Evolutionary conservation across 176 grass and related monocot species (phyloP), one percentile per base, ranked within the genome.

Genomic region (Elaeis guineensis): DNA sequence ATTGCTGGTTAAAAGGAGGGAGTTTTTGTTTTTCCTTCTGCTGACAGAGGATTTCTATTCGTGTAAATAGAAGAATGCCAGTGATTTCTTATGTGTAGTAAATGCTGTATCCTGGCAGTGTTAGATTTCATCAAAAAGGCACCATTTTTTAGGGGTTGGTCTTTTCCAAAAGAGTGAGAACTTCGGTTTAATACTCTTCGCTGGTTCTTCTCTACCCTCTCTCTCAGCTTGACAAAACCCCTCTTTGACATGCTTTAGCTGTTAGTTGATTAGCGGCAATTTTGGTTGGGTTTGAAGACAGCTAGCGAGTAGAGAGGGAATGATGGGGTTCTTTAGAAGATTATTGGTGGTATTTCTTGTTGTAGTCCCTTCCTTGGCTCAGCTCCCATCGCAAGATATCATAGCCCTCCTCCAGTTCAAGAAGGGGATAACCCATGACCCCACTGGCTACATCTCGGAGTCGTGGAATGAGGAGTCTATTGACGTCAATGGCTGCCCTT

Each of bases 401-500:
- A 83, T 98, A 0, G 93, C 84, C 2, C 88, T 98, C 3, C 93
- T 98, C 1, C 84, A 79, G 0, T 98, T 98, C 81, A 98, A 98
- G 89, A 98, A 98, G 74, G 82, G 93, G 22, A 89, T 98, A 72
- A 81, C 84, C 0, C 88, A 80, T 25, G 93, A 98, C 68, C 93
- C 93, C 0, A 57, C 78, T 0, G 84, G 93, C 7, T 98, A 83
- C 78, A 65, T 98, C 79, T 79, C 79, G 0, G 85, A 85, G 49
- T 98, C 93, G 0, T 98, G 93, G 93, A 98, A 92, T 0, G 93
- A 98, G 8, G 93, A 98, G 69, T 98, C 88, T 0, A 77, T 98
- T 9, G 84, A 98, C 35, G 89, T 83, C 81, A 92, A 92, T 67
- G 93, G 93, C 5, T 98, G 93, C n/a, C 93, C 93, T 3, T 71